Evolutionary conservation across 371 early-diverging fungal genomes (phyloP).

Genomic region (Rhizopus delemar): DNA sequence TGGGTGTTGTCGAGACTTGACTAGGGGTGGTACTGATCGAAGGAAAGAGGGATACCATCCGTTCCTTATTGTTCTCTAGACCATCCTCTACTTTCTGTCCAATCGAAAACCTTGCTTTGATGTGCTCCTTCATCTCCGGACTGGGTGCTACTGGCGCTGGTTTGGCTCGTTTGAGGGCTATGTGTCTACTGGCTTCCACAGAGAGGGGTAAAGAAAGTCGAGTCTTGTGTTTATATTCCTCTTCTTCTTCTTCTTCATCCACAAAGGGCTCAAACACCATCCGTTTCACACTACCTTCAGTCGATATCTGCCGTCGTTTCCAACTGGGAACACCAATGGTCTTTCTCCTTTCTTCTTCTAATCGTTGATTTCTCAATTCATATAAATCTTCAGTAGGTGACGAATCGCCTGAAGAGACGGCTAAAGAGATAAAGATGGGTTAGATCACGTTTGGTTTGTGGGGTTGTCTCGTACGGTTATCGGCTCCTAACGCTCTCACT

Average conservation of each 20-base stretch:
- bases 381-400: conserved; percentile 7
- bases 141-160: conserved; percentile 21
- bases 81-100: conserved; percentile 16
- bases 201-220: conserved; percentile 21
- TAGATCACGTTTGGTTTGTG: neutral
- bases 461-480: neutral
- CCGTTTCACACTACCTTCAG: neutral
- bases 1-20: conserved; percentile 1
- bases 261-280: conserved; percentile 5
- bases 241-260: conserved; percentile 11
- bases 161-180: neutral
- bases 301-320: conserved; percentile 9
- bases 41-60: neutral
- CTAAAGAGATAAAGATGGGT: conserved; percentile 3
- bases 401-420: conserved; percentile 11
- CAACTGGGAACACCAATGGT: conserved; percentile 15
- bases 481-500: conserved; percentile 31
- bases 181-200: conserved; percentile 10
- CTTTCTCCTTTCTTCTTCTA: conserved; percentile 12
- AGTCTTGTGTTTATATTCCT: conserved; percentile 4
- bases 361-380: conserved; percentile 1
- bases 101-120: conserved; percentile 44
- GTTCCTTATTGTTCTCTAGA: neutral
- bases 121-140: conserved; percentile 29
- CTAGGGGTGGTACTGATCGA: neutral